Percentiles rank a stretch among this genome's conserved stretches.
Evolutionary conservation across 176 grass and related monocot species (phyloP).

Genomic region (Oryza brachyantha): DNA sequence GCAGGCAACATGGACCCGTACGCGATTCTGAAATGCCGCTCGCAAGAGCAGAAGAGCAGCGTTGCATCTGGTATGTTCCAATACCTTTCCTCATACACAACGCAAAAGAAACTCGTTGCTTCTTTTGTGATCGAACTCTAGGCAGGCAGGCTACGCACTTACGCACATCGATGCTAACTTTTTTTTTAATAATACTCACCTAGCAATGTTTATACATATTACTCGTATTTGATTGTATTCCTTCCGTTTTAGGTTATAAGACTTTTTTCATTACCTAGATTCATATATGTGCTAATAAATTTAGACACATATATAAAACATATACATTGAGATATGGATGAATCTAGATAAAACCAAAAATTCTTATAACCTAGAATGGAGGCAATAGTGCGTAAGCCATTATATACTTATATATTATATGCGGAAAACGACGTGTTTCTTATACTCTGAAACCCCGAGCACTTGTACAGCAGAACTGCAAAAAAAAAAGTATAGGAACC

Average conservation of each 20-base stretch:
- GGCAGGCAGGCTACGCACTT: too few species aligned
- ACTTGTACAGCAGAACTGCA: neutral
- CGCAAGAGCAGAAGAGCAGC: constrained; percentile 73
- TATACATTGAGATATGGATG: too few species aligned
- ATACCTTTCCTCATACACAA: neutral
- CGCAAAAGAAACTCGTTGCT: neutral
- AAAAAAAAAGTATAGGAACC: neutral
- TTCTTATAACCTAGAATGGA: too few species aligned
- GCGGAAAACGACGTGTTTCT: neutral
- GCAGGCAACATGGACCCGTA: constrained; percentile 90
- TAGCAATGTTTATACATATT: neutral
- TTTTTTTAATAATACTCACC: too few species aligned
- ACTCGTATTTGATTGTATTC: neutral
- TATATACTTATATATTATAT: too few species aligned
- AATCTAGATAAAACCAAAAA: too few species aligned
- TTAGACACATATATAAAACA: too few species aligned
- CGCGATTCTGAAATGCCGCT: constrained; percentile 55
- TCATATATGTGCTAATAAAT: too few species aligned
- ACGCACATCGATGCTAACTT: neutral
- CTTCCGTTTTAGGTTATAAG: too few species aligned
- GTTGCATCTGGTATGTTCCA: constrained; percentile 3
- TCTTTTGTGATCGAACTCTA: neutral
- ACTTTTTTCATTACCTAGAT: too few species aligned
- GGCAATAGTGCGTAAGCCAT: neutral
- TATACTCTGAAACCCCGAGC: neutral